Conservation (phyloP, 1,284 basidiomycete genomes). For the Ceratobasidium papillatum region DNA sequence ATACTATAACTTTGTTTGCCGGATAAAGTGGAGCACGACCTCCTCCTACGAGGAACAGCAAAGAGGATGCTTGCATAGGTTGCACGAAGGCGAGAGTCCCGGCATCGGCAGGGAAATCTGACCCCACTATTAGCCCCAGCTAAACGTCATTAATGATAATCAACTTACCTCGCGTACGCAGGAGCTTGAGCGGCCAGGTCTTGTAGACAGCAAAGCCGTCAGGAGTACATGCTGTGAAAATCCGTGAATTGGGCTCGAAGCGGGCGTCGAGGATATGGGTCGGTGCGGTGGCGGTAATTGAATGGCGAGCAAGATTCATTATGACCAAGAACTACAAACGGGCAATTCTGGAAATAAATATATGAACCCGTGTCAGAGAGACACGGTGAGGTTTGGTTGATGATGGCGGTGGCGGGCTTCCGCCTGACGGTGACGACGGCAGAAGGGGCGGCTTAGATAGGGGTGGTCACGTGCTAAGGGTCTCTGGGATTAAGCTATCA, state of each 20-base stretch:
- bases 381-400: neutral
- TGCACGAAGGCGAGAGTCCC: constrained; percentile 82
- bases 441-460: constrained; percentile 36
- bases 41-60: constrained; percentile 90
- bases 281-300: constrained; percentile 80
- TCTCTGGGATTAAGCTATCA: no score
- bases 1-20: constrained; percentile 92
- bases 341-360: constrained; percentile 1
- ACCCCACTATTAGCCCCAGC: neutral
- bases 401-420: constrained; percentile 15
- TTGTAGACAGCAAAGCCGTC: constrained; percentile 89
- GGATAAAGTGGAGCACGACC: constrained; percentile 90
- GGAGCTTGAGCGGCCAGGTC: constrained; percentile 76
- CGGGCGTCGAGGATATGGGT: constrained; percentile 79
- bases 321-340: constrained; percentile 42
- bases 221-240: constrained; percentile 85
- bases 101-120: constrained; percentile 39
- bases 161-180: constrained; percentile 78
- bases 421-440: constrained; percentile 15
- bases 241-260: constrained; percentile 78
- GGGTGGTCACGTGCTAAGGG: constrained; percentile 20
- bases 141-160: constrained; percentile 18
- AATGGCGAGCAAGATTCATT: constrained; percentile 91
- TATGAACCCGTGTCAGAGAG: neutral
- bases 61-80: constrained; percentile 82